Evolutionary conservation across 164 flowering plant genomes (phyloP).

Genomic region (Paratinospora sagittata): DNA sequence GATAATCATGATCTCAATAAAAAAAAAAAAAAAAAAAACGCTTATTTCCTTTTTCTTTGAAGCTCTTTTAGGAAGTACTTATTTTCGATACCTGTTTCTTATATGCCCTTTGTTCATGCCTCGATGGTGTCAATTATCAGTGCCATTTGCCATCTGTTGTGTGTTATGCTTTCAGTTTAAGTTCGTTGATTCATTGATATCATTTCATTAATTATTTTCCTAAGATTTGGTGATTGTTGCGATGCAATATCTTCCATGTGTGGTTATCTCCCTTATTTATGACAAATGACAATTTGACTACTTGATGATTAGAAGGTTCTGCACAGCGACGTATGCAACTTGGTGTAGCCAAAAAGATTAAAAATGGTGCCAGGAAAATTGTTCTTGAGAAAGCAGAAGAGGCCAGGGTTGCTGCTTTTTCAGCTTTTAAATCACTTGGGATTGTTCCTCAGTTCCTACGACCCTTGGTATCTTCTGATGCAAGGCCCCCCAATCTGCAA

Average conservation of each 20-base stretch:
- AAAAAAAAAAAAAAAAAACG: too few relatives aligned
- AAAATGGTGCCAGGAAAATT: constrained; percentile 87
- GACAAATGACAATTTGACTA: constrained; percentile 5
- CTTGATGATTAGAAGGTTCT: constrained; percentile 29
- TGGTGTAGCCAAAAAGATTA: constrained; percentile 92
- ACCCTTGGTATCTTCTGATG: constrained; percentile 29
- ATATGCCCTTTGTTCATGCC: too few relatives aligned
- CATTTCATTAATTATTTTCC: not conserved
- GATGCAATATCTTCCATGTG: not conserved
- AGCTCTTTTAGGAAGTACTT: too few relatives aligned
- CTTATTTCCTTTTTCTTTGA: too few relatives aligned
- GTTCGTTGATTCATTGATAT: not conserved
- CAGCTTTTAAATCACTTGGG: constrained; percentile 91
- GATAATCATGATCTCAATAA: too few relatives aligned
- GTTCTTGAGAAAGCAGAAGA: constrained; percentile 97
- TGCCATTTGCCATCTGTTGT: not conserved
- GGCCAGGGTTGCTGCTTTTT: constrained; percentile 88
- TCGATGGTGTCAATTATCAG: not conserved
- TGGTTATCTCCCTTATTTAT: constrained; percentile 3
- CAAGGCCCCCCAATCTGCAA: constrained; percentile 23
- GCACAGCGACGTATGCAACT: constrained; percentile 61
- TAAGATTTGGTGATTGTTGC: not conserved
- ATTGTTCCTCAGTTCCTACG: constrained; percentile 55
- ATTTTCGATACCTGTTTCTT: too few relatives aligned
- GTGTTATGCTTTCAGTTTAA: not conserved